Conservation (phyloP, 2,329 filamentous ascomycete species). For the Dothideomycetes sp. region DNA sequence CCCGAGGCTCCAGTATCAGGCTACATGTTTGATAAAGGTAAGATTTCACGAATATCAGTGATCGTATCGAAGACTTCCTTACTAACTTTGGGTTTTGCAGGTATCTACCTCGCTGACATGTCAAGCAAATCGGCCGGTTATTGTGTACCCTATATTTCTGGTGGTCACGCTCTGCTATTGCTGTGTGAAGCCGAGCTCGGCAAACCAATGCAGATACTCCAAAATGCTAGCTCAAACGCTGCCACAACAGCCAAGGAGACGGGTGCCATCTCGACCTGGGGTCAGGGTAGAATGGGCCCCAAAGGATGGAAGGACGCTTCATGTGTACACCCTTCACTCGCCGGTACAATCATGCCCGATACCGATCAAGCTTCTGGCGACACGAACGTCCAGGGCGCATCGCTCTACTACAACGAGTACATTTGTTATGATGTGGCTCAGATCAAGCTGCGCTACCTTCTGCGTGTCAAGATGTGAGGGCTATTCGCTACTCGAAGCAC, state of each 20-base stretch:
- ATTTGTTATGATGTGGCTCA: constrained; percentile 63
- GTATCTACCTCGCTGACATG: constrained; percentile 81
- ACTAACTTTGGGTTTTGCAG: not conserved
- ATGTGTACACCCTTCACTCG: constrained; percentile 53
- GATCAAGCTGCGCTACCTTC: constrained; percentile 60
- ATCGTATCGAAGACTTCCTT: not conserved
- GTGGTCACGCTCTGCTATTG: constrained; percentile 63
- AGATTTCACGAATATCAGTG: not conserved
- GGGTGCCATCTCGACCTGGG: constrained; percentile 60
- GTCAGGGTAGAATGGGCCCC: constrained; percentile 57
- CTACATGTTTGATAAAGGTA: constrained; percentile 69
- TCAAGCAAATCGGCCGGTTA: constrained; percentile 75
- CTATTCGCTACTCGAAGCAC: no score
- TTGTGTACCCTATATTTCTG: constrained; percentile 49
- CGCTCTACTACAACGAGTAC: constrained; percentile 62
- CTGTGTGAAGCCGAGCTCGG: constrained; percentile 81
- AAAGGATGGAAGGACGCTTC: constrained; percentile 66
- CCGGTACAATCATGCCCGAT: constrained; percentile 55
- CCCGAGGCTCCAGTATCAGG: constrained; percentile 61
- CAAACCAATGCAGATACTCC: constrained; percentile 59
- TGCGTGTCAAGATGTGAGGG: constrained; percentile 46
- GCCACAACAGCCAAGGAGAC: constrained; percentile 51
- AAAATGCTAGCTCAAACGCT: constrained; percentile 50
- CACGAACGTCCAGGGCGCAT: constrained; percentile 27
- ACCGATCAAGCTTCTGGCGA: constrained; percentile 15